Base-by-base conservation (phyloP, 2,329 filamentous ascomycete genomes). In the Exophiala viscosa region DNA sequence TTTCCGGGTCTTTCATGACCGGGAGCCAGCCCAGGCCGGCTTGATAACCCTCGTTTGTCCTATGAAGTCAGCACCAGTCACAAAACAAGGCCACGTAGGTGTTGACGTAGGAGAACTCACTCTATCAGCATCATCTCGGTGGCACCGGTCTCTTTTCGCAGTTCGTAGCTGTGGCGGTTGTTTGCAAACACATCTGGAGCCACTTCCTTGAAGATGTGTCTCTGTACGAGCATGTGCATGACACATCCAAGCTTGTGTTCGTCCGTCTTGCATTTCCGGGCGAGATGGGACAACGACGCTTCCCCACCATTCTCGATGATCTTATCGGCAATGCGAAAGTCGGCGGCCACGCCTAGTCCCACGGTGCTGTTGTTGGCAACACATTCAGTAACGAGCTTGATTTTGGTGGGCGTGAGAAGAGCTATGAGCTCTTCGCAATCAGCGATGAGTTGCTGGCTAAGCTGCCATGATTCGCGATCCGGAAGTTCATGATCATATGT, bases 291-390 rank as follows among this genome's bases (percentile, higher is more conserved):
- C 15, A 41, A 17, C 5, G 39, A 41, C n/a, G 20, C 39, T 18
- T 41, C 39, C 8, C 39, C 39, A n/a, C 39, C 39, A 18, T 41
- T 41, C n/a, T 41, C 39, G 17, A 41, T 41, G 39, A 41, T 41
- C 20, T 41, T 41, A 11, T 41, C 39, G 14, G 39, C 39, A 13
- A 41, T 23, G 10, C 20, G 14, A 6, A 41, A 41, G 39, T 41
- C 39, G 8, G 39, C 39, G 15, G 39, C 39, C 3, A 15, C 39
- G 8, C 39, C 39, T 18, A 41, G 20, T 14, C 15, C 39, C 13
- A 41, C 39, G 39, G 39, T 41, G 20, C 39, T 41, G n/a, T 41
- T 41, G 39, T 41, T 41, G 39, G 39, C 39, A 18, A 41, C 20
- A 23, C 39, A 41, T 18, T 41, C 39, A 11, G 39, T 41, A 7